Evolutionary conservation across 371 early-diverging fungal species (phyloP).

Genomic region (Dentiscutata heterogama): DNA sequence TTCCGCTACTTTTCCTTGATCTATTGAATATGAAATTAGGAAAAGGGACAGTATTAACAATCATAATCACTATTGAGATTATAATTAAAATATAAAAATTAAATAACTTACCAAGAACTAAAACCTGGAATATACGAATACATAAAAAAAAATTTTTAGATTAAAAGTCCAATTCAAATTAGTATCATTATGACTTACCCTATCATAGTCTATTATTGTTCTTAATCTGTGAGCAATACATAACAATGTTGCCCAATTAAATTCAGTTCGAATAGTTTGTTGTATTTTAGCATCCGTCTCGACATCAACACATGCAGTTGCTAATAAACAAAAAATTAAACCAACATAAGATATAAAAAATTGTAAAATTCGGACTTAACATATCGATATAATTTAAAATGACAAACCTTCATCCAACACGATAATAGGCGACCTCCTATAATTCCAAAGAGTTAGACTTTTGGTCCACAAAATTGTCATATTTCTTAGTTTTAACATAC

Average conservation of each 20-base stretch:
- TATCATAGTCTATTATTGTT: slow-evolving; percentile 47
- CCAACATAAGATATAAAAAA: slow-evolving; percentile 53
- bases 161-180: slow-evolving; percentile 23
- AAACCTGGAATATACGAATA: neutral
- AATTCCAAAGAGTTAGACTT: slow-evolving; percentile 48
- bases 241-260: slow-evolving; percentile 87
- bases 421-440: slow-evolving; percentile 52
- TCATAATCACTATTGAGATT: neutral
- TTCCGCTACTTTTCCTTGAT: slow-evolving; percentile 57
- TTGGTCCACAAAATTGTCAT: slow-evolving; percentile 70
- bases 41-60: neutral
- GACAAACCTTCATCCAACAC: slow-evolving; percentile 44
- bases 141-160: neutral
- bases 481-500: slow-evolving; percentile 49
- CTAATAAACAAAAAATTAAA: slow-evolving; percentile 55
- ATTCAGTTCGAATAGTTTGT: slow-evolving; percentile 88
- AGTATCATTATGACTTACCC: slow-evolving; percentile 55
- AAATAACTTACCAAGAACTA: slow-evolving; percentile 44
- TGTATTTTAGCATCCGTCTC: slow-evolving; percentile 69
- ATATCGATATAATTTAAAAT: slow-evolving; percentile 47
- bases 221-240: slow-evolving; percentile 90
- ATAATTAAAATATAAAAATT: slow-evolving; percentile 38
- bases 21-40: slow-evolving; percentile 42
- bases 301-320: slow-evolving; percentile 91
- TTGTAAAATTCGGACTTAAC: slow-evolving; percentile 26